Conservation (phyloP, 2,329 filamentous ascomycete species). For the Fusarium bulbicola region DNA sequence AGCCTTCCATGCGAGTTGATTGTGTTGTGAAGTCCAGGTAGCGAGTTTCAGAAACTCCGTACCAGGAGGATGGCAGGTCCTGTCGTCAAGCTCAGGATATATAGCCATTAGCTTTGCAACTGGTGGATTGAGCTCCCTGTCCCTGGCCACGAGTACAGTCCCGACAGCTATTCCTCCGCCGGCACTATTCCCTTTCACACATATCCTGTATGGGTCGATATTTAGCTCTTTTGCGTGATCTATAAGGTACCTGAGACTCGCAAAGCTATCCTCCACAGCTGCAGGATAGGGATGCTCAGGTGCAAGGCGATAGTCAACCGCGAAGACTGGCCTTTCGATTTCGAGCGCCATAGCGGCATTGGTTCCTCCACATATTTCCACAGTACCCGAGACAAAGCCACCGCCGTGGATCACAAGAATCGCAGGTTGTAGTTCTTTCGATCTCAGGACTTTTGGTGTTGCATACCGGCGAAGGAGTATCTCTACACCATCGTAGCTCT, state of each 20-base stretch:
- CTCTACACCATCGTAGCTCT: slow-evolving; percentile 19
- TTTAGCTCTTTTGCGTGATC: slow-evolving; percentile 27
- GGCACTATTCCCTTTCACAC: slow-evolving; percentile 29
- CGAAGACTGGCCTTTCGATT: slow-evolving; percentile 24
- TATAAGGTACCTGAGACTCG: slow-evolving; percentile 20
- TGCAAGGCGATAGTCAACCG: slow-evolving; percentile 35
- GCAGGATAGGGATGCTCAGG: slow-evolving; percentile 29
- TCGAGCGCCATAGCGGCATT: background rate
- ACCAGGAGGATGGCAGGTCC: background rate
- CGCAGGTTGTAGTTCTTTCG: slow-evolving; percentile 16
- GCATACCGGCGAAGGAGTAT: slow-evolving; percentile 29
- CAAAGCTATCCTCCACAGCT: slow-evolving; percentile 29
- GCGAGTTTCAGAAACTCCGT: slow-evolving; percentile 15
- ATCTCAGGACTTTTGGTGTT: background rate
- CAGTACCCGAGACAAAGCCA: slow-evolving; percentile 17
- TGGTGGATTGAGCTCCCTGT: slow-evolving; percentile 22
- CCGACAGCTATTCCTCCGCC: slow-evolving; percentile 27
- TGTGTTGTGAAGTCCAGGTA: slow-evolving; percentile 15
- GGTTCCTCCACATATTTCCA: slow-evolving; percentile 8
- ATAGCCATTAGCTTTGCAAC: slow-evolving; percentile 28
- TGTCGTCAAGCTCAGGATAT: slow-evolving; percentile 35
- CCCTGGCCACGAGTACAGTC: slow-evolving; percentile 22
- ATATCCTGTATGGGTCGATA: slow-evolving; percentile 26
- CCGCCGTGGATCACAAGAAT: slow-evolving; percentile 32
- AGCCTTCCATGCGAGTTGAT: slow-evolving; percentile 22